A percentile compares a stretch with the other conserved stretches of the same genome.
Evolutionary conservation across 768 basidiomycete genomes (phyloP).

Genomic region (Lactarius trivialis): DNA sequence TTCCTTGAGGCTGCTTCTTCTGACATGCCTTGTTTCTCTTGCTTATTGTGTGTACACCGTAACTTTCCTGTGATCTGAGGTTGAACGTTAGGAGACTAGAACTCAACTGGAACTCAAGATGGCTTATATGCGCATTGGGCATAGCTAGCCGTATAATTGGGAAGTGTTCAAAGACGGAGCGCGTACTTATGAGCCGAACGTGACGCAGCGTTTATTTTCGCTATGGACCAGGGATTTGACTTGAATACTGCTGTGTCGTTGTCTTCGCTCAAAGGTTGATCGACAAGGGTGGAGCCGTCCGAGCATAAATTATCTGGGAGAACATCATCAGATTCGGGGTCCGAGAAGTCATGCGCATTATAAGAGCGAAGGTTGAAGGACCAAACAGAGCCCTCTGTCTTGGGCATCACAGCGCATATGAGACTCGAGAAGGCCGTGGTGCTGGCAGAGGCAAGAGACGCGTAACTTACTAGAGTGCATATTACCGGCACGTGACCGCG

Average conservation of each 20-base stretch:
- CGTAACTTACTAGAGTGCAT: not conserved
- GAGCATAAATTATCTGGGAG: conserved; percentile 10
- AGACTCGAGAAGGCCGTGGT: not conserved
- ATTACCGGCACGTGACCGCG: not conserved
- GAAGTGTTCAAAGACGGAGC: not conserved
- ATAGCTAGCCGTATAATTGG: not conserved
- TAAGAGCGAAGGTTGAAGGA: conserved; percentile 28
- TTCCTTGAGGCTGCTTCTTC: conserved; percentile 26
- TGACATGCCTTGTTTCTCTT: not conserved
- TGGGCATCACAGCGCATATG: conserved; percentile 4
- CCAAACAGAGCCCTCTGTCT: conserved; percentile 26
- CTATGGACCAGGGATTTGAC: conserved; percentile 76
- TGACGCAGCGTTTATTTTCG: conserved; percentile 66
- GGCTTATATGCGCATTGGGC: conserved; percentile 3
- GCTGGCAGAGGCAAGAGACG: not conserved
- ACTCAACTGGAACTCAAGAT: not conserved
- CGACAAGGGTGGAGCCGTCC: conserved; percentile 18
- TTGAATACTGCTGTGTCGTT: conserved; percentile 47
- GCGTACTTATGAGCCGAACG: conserved; percentile 30
- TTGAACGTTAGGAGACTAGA: not conserved
- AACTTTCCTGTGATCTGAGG: not conserved
- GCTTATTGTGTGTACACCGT: not conserved
- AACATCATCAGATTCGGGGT: conserved; percentile 22
- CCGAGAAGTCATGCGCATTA: conserved; percentile 25
- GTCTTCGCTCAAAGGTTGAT: conserved; percentile 44